These are phyloP conservation scores for Nannochloris sp. DNA, from an alignment of 139 green algal species.

Conservation along the genomic window DNA sequence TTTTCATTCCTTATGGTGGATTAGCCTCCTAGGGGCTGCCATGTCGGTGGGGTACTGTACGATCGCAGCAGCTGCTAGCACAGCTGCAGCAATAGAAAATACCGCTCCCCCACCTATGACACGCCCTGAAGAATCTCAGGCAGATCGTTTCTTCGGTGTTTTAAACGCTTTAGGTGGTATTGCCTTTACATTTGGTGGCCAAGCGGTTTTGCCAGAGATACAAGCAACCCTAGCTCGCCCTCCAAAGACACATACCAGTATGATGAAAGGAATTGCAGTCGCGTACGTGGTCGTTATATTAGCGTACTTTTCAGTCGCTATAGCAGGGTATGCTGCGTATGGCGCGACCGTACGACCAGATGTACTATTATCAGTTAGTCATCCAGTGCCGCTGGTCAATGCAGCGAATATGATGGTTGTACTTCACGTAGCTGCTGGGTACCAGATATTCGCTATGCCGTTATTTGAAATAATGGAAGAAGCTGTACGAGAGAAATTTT, in stretches of 20 bases:
- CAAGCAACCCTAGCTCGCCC: conserved; percentile 40
- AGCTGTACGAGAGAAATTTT: conserved; percentile 9
- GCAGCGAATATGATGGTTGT: conserved; percentile 56
- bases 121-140: conserved; percentile 1
- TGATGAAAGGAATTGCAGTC: conserved; percentile 40
- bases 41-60: conserved; percentile 50
- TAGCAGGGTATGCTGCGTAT: conserved; percentile 47
- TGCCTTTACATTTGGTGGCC: conserved; percentile 50
- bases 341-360: conserved; percentile 39
- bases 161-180: conserved; percentile 51
- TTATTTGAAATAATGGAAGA: conserved; percentile 40
- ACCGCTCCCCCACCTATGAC: not conserved
- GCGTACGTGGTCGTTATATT: conserved; percentile 39
- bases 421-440: conserved; percentile 49
- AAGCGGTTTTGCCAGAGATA: conserved; percentile 39
- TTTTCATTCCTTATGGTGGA: conserved; percentile 55
- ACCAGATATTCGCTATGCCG: conserved; percentile 51
- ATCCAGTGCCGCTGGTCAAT: conserved; percentile 26
- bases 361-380: conserved; percentile 46
- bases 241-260: conserved; percentile 24
- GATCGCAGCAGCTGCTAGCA: conserved; percentile 31
- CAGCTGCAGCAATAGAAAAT: not conserved
- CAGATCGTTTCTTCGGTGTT: conserved; percentile 29
- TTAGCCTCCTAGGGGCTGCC: conserved; percentile 41
- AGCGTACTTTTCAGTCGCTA: conserved; percentile 48